A percentile compares a stretch with the other conserved stretches of the same genome.
Conservation (phyloP, 2,329 filamentous ascomycete species). For the Colletotrichum liaoningense region DNA sequence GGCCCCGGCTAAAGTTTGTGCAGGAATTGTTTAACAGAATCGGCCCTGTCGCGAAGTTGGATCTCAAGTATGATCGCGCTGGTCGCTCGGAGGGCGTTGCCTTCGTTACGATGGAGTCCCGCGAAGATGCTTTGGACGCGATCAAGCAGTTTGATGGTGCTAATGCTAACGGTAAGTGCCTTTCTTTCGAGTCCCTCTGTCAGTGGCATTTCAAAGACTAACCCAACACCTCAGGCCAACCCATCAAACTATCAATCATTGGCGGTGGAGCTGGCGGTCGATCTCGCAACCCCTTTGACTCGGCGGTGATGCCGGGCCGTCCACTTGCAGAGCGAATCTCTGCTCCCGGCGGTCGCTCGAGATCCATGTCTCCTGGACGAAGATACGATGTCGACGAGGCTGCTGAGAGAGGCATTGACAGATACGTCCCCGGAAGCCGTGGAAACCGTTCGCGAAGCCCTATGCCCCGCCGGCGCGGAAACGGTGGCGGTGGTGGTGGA, state of each 20-base stretch:
- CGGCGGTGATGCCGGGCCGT: constrained; percentile 64
- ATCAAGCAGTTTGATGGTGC: constrained; percentile 87
- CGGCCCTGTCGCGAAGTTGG: constrained; percentile 75
- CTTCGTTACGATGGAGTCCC: constrained; percentile 81
- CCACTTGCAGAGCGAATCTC: constrained; percentile 73
- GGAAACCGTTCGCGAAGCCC: constrained; percentile 69
- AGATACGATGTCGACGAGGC: constrained; percentile 66
- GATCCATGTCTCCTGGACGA: constrained; percentile 68
- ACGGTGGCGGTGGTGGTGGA: constrained; percentile 56
- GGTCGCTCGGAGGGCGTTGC: constrained; percentile 89
- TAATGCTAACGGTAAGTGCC: constrained; percentile 79
- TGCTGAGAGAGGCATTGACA: constrained; percentile 77
- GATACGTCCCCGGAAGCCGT: constrained; percentile 76
- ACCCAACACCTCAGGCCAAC: constrained; percentile 68
- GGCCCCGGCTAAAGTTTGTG: constrained; percentile 39
- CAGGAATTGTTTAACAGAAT: constrained; percentile 86
- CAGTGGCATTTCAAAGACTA: constrained; percentile 9
- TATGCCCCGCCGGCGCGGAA: constrained; percentile 60
- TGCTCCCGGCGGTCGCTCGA: constrained; percentile 64
- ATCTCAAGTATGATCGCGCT: constrained; percentile 85
- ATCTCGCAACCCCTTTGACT: constrained; percentile 67
- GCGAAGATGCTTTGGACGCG: constrained; percentile 78
- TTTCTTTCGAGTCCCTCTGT: neutral
- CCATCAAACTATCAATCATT: constrained; percentile 79
- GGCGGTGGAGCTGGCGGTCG: constrained; percentile 56